Conservation (phyloP, 148 eudicot genomes). For the Persicaria tinctoria region DNA sequence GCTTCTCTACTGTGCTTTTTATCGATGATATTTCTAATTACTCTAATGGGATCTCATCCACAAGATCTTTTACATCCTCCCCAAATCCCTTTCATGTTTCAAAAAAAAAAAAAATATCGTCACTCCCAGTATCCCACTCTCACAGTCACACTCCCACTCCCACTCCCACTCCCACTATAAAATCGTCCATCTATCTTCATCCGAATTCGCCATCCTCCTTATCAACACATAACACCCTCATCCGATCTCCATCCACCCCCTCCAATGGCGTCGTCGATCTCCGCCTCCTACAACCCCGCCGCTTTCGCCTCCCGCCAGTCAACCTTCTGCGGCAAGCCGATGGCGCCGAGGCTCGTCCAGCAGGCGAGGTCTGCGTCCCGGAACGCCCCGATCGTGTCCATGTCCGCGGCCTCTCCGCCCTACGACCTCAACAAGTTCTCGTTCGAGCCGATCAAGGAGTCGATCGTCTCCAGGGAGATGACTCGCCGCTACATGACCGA, state of each 20-base stretch:
- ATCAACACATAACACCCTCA: too few relatives aligned
- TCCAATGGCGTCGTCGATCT: constrained; percentile 8
- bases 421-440: constrained; percentile 51
- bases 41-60: too few relatives aligned
- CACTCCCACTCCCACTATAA: too few relatives aligned
- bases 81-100: too few relatives aligned
- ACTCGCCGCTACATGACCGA: constrained; percentile 94
- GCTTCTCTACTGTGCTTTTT: too few relatives aligned
- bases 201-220: too few relatives aligned
- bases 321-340: constrained; percentile 9
- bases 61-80: too few relatives aligned
- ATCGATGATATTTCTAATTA: too few relatives aligned
- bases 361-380: neutral
- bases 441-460: constrained; percentile 80
- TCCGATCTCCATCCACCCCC: neutral
- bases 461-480: constrained; percentile 90
- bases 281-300: constrained; percentile 9
- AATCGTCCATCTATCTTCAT: too few relatives aligned
- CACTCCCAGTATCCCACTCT: too few relatives aligned
- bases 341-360: neutral
- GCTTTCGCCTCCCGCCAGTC: neutral
- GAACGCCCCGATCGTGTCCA: constrained; percentile 14
- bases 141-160: too few relatives aligned
- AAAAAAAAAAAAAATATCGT: too few relatives aligned
- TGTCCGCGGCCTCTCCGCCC: constrained; percentile 36